Conservation (phyloP, 345 rosid species). For the Tarenaya hassleriana region DNA sequence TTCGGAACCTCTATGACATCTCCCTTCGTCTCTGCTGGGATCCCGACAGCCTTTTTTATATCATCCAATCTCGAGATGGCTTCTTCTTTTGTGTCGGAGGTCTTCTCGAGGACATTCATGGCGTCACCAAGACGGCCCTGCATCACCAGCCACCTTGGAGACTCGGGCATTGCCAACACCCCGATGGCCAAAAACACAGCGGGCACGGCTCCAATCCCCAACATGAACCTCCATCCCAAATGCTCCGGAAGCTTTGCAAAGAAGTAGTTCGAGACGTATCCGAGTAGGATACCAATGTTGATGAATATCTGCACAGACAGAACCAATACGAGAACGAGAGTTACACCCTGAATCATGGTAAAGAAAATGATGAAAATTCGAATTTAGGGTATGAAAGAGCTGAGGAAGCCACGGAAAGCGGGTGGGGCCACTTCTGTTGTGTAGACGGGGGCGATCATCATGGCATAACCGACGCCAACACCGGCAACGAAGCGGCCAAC, state of each 20-base stretch:
- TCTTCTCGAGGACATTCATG: slow-evolving; percentile 43
- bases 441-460: slow-evolving; percentile 79
- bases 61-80: slow-evolving; percentile 52
- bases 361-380: too few relatives aligned
- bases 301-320: slow-evolving; percentile 30
- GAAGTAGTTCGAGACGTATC: slow-evolving; percentile 51
- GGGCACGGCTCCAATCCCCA: slow-evolving; percentile 53
- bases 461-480: slow-evolving; percentile 60
- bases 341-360: too few relatives aligned
- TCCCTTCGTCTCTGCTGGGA: slow-evolving; percentile 46
- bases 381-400: too few relatives aligned
- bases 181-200: slow-evolving; percentile 27
- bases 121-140: slow-evolving; percentile 46
- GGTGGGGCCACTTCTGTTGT: slow-evolving; percentile 72
- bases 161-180: slow-evolving; percentile 26
- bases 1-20: neutral
- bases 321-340: too few relatives aligned
- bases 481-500: slow-evolving; percentile 71
- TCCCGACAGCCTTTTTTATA: slow-evolving; percentile 41
- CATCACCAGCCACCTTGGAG: slow-evolving; percentile 66
- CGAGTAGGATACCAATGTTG: slow-evolving; percentile 59
- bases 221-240: slow-evolving; percentile 57
- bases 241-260: slow-evolving; percentile 42
- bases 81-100: slow-evolving; percentile 34
- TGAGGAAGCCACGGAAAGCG: slow-evolving; percentile 66